phyloP scores from a whole-genome alignment of 805 yeast species.

The Debaryomyces hansenii region DNA sequence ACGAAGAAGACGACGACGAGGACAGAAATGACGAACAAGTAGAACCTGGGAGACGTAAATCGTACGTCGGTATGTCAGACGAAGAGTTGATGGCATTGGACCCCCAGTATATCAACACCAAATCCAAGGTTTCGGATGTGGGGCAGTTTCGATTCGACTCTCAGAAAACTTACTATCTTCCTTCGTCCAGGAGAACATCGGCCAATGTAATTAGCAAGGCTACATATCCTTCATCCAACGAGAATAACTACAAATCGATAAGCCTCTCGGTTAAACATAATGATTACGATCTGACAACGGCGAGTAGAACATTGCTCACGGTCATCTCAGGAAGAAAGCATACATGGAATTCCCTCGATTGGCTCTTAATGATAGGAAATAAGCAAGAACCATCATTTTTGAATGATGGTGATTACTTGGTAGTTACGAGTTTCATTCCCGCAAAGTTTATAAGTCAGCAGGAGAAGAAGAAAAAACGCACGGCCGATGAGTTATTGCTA shows the following conservation, averaged over 20 bases:
- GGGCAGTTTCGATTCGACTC: slow-evolving; percentile 47
- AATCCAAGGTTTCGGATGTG: slow-evolving; percentile 38
- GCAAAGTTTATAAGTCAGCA: slow-evolving; percentile 11
- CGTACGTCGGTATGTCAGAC: slow-evolving; percentile 52
- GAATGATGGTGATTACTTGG: slow-evolving; percentile 38
- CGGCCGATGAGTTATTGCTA: slow-evolving; percentile 18
- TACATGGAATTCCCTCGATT: slow-evolving; percentile 44
- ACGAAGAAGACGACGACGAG: background rate
- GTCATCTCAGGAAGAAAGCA: slow-evolving; percentile 42
- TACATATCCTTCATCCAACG: slow-evolving; percentile 32
- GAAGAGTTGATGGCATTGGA: slow-evolving; percentile 56
- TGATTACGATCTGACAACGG: slow-evolving; percentile 23
- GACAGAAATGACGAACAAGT: background rate
- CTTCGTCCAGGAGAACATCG: slow-evolving; percentile 13
- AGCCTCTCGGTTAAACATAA: slow-evolving; percentile 47
- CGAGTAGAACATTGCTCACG: slow-evolving; percentile 34
- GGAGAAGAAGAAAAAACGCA: slow-evolving; percentile 4
- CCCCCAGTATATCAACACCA: slow-evolving; percentile 45
- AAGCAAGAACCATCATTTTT: slow-evolving; percentile 19
- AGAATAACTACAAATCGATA: slow-evolving; percentile 37
- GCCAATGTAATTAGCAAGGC: slow-evolving; percentile 7
- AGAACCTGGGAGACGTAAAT: slow-evolving; percentile 33
- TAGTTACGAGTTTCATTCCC: slow-evolving; percentile 37
- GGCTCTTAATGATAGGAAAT: slow-evolving; percentile 27
- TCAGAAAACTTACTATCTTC: slow-evolving; percentile 29